Percentiles rank a stretch among this genome's conserved stretches.
phyloP scores from a whole-genome alignment of 106 monocot species.

The Triglochin maritima region DNA sequence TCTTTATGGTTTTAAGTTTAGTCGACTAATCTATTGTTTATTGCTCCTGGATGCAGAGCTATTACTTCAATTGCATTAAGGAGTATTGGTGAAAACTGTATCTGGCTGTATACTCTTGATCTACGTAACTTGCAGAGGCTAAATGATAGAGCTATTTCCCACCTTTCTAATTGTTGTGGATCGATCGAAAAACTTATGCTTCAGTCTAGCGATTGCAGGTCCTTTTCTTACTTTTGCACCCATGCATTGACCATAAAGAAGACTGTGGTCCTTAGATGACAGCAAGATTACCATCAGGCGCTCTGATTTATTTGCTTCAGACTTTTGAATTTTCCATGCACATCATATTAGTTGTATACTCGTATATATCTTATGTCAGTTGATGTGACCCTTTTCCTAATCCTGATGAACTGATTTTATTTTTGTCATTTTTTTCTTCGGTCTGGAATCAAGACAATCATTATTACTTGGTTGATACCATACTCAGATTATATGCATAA shows the following conservation, averaged over 20 bases:
- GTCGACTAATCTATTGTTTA: background rate
- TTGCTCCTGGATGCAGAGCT: conserved; percentile 29
- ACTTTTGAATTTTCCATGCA: background rate
- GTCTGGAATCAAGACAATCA: too few relatives aligned
- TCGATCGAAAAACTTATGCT: conserved; percentile 49
- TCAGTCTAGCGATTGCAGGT: conserved; percentile 60
- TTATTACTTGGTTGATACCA: background rate
- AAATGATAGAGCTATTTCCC: conserved; percentile 45
- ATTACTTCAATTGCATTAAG: conserved; percentile 42
- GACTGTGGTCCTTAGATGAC: too few relatives aligned
- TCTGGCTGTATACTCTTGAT: conserved; percentile 39
- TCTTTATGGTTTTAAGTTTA: background rate
- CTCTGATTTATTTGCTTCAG: background rate
- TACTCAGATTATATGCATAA: background rate
- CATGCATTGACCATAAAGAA: background rate
- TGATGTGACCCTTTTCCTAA: background rate
- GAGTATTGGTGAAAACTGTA: conserved; percentile 50
- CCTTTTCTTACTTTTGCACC: background rate
- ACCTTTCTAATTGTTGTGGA: conserved; percentile 62
- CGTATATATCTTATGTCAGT: background rate
- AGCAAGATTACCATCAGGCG: background rate
- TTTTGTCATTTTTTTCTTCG: background rate
- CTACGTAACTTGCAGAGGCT: conserved; percentile 48
- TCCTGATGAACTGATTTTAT: background rate
- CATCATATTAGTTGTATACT: too few relatives aligned